phyloP scores from a whole-genome alignment of 2,329 filamentous ascomycete species.

The Pseudocercospora macadamiae region DNA sequence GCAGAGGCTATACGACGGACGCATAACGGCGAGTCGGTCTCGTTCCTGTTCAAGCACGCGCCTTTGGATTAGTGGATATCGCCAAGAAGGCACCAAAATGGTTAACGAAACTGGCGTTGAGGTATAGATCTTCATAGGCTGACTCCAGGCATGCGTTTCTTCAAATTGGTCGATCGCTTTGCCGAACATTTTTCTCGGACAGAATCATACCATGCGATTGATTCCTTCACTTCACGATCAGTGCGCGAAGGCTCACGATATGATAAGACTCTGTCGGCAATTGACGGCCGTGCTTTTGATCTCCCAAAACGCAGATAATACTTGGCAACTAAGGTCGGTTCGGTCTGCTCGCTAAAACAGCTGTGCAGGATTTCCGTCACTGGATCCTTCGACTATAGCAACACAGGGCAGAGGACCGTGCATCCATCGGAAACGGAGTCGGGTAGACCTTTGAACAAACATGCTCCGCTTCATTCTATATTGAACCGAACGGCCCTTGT shows the following conservation, averaged over 20 bases:
- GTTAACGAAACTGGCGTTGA: neutral
- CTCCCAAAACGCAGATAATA: too few species aligned
- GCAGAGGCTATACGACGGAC: constrained; percentile 72
- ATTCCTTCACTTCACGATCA: too few species aligned
- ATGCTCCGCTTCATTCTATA: constrained; percentile 17
- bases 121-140: neutral
- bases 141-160: neutral
- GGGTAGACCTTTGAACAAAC: constrained; percentile 31
- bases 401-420: too few species aligned
- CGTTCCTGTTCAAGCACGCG: constrained; percentile 69
- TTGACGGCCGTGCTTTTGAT: too few species aligned
- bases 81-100: neutral
- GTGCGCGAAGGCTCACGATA: too few species aligned
- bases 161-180: neutral
- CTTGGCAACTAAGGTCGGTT: too few species aligned
- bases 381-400: too few species aligned
- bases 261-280: too few species aligned
- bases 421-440: constrained; percentile 50
- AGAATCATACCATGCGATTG: too few species aligned
- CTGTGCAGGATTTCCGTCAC: too few species aligned
- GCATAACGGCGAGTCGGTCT: constrained; percentile 69
- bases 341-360: too few species aligned
- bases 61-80: constrained; percentile 40
- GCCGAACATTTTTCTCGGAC: too few species aligned
- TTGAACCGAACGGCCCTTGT: constrained; percentile 40